Base-by-base conservation (phyloP, 2,329 filamentous ascomycete genomes). In the Pyrenochaeta sp. region DNA sequence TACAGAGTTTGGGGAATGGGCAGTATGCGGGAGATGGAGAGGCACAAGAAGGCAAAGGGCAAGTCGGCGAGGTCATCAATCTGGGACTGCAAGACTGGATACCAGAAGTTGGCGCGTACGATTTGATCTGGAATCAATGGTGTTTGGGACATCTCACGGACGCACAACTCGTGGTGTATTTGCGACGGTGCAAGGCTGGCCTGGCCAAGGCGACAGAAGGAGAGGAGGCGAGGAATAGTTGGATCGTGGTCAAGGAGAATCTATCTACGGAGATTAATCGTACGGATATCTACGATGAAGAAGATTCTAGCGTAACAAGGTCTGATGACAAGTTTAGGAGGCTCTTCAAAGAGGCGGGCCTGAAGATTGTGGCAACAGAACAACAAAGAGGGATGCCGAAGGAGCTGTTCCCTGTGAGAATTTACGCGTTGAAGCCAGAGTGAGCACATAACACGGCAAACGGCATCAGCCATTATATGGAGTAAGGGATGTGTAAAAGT, bases 101-200 rank as follows among this genome's bases (percentile, higher is more conserved):
- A 0, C 68, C 75, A 6, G 66, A 70, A 17, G 20, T 48, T 4
- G 67, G 65, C 7, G 72, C 77, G 43, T 97, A 97, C 75, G 89
- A 93, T 71, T 74, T 97, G 40, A 87, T 97, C 56, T 97, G 91
- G 91, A 89, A 85, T 46, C 93, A 97, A 75, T 97, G 93, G 92
- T 97, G 92, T 74, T 76, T 94, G 7, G 90, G 91, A 20, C 89
- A 97, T 73, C 78, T 97, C 49, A 92, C 85, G 0, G 92, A 97
- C 70, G 76, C 75, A 7, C 87, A 96, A 14, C 72, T 97, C 3
- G 79, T 90, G 1, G 78, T 78, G 2, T 96, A 88, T 67, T 75
- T 97, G 14, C 64, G 77, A 50, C 81, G 85, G 21, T 90, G 90
- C 71, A 83, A 81, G 42, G 63, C 74, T 0, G 79, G 79, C 0